Base-by-base conservation (phyloP, 2,329 filamentous ascomycete species). In the Chaetothyriales sp. region DNA sequence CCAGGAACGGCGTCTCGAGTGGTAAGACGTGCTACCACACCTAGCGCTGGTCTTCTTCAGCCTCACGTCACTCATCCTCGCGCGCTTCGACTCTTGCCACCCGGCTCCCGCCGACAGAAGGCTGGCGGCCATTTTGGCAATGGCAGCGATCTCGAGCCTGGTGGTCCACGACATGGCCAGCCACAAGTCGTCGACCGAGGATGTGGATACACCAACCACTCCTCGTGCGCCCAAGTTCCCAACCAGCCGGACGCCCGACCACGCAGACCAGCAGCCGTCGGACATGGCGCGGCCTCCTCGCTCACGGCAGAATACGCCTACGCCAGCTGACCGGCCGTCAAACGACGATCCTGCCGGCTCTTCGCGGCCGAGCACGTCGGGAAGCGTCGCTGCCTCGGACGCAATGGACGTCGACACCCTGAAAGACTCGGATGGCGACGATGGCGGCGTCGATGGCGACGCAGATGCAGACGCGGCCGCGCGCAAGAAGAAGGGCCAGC, bases 401-500 rank as follows among this genome's bases (percentile, higher is more conserved):
- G 40, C 48, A 2, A 59, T 60, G 57, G 60, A 60, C 19, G 46
- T 62, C 15, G 56, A 59, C 49, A 56, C 54, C n/a, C 56, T 57
- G 52, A 82, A 77, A 49, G 85, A 85, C 20, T 76, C 78, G 18
- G 74, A 66, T 20, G 75, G 67, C 10, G 85, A 87, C 55, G 78
- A 78, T 47, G 83, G 71, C 40, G 81, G 77, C 59, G 74, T 82
- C 19, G 77, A 77, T 52, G 80, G 76, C 9, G 81, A 84, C 47
- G 61, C 63, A 73, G 73, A 75, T n/a, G 79, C 63, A 73, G 73
- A 75, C n/a, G 79, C 83, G 56, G 84, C 86, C 7, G 82, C 78
- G 49, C 94, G 94, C 71, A 97, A 95, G 77, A 95, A 95, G 72
- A 95, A 95, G 69, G 88, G 89, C 0, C 89, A 95, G 67, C 81